phyloP scores from a whole-genome alignment of 75 land plant species.

The Pinus taeda region DNA sequence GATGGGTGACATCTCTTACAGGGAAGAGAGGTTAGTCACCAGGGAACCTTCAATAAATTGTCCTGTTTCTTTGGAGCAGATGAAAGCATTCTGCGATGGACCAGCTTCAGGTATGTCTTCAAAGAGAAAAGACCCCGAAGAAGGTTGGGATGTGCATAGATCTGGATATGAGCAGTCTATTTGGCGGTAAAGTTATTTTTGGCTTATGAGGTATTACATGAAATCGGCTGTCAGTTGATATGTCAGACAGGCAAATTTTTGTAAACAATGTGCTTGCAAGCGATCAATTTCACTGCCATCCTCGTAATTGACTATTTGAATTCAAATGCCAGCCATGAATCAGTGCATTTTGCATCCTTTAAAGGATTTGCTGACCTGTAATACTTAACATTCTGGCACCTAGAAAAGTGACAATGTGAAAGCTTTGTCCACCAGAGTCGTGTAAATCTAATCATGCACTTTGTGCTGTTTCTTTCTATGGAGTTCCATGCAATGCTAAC shows the following conservation, averaged over 20 bases:
- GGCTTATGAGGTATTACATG: not conserved
- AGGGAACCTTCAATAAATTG: slow-evolving; percentile 40
- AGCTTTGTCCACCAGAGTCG: no score
- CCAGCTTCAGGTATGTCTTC: slow-evolving; percentile 18
- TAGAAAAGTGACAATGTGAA: no score
- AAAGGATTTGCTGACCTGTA: not conserved
- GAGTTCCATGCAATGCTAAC: not conserved
- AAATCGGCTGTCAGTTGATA: not conserved
- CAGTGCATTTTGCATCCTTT: not conserved
- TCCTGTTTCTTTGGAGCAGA: slow-evolving; percentile 39
- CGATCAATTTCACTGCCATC: not conserved
- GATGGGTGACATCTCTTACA: slow-evolving; percentile 40
- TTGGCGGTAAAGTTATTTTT: slow-evolving; percentile 45
- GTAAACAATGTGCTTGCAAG: not conserved
- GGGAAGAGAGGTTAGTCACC: slow-evolving; percentile 39
- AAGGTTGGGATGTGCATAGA: slow-evolving; percentile 57
- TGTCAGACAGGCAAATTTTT: not conserved
- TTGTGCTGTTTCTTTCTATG: not conserved
- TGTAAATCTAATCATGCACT: not conserved
- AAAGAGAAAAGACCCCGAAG: slow-evolving; percentile 86
- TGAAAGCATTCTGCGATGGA: slow-evolving; percentile 23
- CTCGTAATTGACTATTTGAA: not conserved
- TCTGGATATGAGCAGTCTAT: slow-evolving; percentile 44
- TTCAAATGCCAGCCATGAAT: not conserved
- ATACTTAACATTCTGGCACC: no score